Evolutionary conservation across 176 grass and related monocot genomes (phyloP).

Genomic region (Aegilops bicornis): DNA sequence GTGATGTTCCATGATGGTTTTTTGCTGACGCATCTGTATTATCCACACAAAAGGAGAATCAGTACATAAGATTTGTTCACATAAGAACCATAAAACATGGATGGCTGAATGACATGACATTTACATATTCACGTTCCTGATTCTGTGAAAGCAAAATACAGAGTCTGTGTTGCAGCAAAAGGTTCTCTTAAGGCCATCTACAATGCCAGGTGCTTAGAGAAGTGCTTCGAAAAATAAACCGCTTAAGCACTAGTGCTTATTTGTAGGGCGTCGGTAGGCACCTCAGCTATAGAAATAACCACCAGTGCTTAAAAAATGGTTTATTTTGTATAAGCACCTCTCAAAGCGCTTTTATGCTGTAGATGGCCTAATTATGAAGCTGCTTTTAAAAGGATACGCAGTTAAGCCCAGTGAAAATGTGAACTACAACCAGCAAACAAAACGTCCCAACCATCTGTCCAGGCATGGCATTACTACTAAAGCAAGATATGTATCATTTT

Average conservation of each 20-base stretch:
- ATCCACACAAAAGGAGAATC: constrained; percentile 34
- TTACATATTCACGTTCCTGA: constrained; percentile 14
- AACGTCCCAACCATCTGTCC: not conserved
- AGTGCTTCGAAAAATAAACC: not conserved
- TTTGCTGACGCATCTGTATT: constrained; percentile 94
- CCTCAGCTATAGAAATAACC: not conserved
- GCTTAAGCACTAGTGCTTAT: not conserved
- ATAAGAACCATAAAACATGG: constrained; percentile 6
- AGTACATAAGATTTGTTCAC: constrained; percentile 20
- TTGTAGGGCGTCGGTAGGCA: not conserved
- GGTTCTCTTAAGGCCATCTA: not conserved
- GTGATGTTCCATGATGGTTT: constrained; percentile 52
- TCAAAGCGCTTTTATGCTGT: not conserved
- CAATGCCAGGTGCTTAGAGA: not conserved
- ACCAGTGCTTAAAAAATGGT: not conserved
- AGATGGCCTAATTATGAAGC: not conserved
- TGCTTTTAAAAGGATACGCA: constrained; percentile 11
- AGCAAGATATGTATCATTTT: constrained; percentile 12
- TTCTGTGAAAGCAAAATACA: constrained; percentile 26
- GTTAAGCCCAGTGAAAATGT: constrained; percentile 11
- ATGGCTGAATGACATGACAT: constrained; percentile 12
- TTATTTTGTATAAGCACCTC: not conserved
- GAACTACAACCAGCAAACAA: not conserved
- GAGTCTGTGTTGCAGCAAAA: not conserved
- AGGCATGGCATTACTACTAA: constrained; percentile 7